Percentiles rank a stretch among this genome's conserved stretches.
Evolutionary conservation across 1,284 basidiomycete genomes (phyloP).

Genomic region (Mycena sp.): DNA sequence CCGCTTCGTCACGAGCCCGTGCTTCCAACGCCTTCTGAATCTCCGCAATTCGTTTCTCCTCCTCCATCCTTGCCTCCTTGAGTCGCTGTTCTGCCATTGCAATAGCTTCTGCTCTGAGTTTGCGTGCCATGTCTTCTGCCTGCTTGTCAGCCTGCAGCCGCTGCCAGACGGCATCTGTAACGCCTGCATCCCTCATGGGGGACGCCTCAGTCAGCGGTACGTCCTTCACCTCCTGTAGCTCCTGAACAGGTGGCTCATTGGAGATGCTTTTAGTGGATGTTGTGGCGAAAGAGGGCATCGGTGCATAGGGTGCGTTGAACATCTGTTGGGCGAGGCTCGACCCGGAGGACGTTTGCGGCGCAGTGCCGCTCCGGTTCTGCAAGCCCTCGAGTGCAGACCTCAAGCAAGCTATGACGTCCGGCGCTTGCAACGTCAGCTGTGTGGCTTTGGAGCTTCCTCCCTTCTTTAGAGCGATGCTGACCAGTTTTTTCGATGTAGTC

Average conservation of each 20-base stretch:
- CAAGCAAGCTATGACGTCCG: slow-evolving; percentile 44
- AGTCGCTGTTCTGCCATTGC: slow-evolving; percentile 18
- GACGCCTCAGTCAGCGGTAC: not conserved
- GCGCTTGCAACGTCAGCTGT: slow-evolving; percentile 32
- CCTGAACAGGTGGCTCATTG: too few species aligned
- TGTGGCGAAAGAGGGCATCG: slow-evolving; percentile 4
- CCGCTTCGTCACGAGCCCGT: slow-evolving; percentile 35
- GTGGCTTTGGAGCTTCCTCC: slow-evolving; percentile 24
- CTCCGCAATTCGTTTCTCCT: slow-evolving; percentile 28
- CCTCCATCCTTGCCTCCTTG: slow-evolving; percentile 23
- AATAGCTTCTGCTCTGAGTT: slow-evolving; percentile 26
- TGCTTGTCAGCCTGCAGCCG: slow-evolving; percentile 20
- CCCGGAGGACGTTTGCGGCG: slow-evolving; percentile 16
- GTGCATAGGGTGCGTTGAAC: not conserved
- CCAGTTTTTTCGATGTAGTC: slow-evolving; percentile 59
- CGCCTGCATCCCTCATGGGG: slow-evolving; percentile 24
- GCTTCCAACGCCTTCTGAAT: slow-evolving; percentile 35
- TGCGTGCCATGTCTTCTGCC: slow-evolving; percentile 22
- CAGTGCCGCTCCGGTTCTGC: slow-evolving; percentile 33
- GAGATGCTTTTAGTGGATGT: not conserved
- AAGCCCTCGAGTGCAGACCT: slow-evolving; percentile 33
- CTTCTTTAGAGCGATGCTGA: slow-evolving; percentile 40
- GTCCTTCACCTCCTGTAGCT: too few species aligned
- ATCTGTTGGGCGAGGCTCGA: not conserved
- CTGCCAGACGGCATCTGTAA: slow-evolving; percentile 31